Base-by-base conservation (phyloP, 371 early-diverging fungal species). In the Quaeritorhiza haematococci region DNA sequence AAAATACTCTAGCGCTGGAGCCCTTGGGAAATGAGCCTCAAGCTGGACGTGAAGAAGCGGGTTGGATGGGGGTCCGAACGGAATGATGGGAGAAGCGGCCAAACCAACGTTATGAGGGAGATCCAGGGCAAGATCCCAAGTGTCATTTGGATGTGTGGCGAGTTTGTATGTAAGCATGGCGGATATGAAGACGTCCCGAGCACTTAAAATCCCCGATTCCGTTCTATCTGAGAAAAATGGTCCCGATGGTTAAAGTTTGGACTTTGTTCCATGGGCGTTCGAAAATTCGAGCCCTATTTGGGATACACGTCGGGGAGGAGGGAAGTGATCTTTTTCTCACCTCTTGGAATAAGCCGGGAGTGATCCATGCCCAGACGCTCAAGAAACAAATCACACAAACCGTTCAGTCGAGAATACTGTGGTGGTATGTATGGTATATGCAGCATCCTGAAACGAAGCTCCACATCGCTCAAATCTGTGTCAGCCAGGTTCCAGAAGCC, bases 41-140 rank as follows among this genome's bases (percentile, higher is more conserved):
- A 90, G 69, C 0, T 74, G 71, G 1, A 90, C 24, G 0, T 80
- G 64, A 2, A 78, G 75, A 6, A 90, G 66, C 3, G 90, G 91
- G 55, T 90, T 87, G 49, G 86, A 86, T 17, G 70, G 73, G 0
- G 90, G 83, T 1, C 91, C 91, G 55, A 88, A 84, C 4, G 83
- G 76, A 33, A 85, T 26, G 33, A 49, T 53, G 29, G 50, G 17
- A 23, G 46, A 49, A 29, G 44, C 23, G n/a, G n/a, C n/a, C n/a
- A n/a, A n/a, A n/a, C n/a, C n/a, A n/a, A n/a, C n/a, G n/a, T n/a
- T n/a, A n/a, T 38, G 38, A 19, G 38, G 38, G 38, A 13, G 38
- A 19, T 38, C 38, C 13, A 13, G 13, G 19, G 38, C 38, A 38
- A 19, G 38, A 13, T 13, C 38, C 13, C 19, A 13, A 13, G 38